Conservation (phyloP, 1,139 yeast species). For the Pichia sp. region DNA sequence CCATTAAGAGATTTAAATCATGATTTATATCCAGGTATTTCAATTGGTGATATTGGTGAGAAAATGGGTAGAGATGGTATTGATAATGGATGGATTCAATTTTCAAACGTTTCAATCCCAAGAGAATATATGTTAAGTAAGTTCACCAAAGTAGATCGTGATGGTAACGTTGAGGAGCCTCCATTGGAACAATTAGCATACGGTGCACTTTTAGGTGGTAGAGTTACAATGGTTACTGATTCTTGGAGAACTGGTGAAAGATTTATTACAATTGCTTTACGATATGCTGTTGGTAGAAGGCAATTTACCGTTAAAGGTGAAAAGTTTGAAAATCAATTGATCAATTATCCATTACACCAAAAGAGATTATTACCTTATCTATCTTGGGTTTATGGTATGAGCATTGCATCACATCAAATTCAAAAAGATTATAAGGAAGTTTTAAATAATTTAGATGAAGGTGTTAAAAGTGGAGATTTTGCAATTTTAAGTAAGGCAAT, state of each 20-base stretch:
- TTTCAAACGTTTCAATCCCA: constrained; percentile 74
- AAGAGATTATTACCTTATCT: constrained; percentile 74
- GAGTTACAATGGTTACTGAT: constrained; percentile 84
- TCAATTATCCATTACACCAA: constrained; percentile 84
- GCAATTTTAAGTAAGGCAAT: constrained; percentile 42
- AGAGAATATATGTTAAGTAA: constrained; percentile 77
- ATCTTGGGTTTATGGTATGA: constrained; percentile 73
- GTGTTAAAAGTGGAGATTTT: constrained; percentile 37
- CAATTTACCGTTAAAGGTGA: constrained; percentile 56
- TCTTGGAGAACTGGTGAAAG: constrained; percentile 77
- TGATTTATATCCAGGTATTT: constrained; percentile 67
- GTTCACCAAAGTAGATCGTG: constrained; percentile 64
- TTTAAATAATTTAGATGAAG: constrained; percentile 49
- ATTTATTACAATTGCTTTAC: constrained; percentile 73
- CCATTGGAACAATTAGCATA: constrained; percentile 84
- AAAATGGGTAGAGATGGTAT: constrained; percentile 90
- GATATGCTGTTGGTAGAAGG: constrained; percentile 86
- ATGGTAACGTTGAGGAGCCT: constrained; percentile 65
- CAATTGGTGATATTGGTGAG: constrained; percentile 87
- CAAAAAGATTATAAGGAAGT: constrained; percentile 47
- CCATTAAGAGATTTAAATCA: constrained; percentile 75
- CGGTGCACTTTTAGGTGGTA: constrained; percentile 80
- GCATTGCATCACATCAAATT: constrained; percentile 66
- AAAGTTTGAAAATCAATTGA: constrained; percentile 51
- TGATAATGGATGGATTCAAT: constrained; percentile 94